These are phyloP conservation scores for Dissophora ornata DNA, from an alignment of 192 early-diverging fungal genomes.

Conservation along the genomic window DNA sequence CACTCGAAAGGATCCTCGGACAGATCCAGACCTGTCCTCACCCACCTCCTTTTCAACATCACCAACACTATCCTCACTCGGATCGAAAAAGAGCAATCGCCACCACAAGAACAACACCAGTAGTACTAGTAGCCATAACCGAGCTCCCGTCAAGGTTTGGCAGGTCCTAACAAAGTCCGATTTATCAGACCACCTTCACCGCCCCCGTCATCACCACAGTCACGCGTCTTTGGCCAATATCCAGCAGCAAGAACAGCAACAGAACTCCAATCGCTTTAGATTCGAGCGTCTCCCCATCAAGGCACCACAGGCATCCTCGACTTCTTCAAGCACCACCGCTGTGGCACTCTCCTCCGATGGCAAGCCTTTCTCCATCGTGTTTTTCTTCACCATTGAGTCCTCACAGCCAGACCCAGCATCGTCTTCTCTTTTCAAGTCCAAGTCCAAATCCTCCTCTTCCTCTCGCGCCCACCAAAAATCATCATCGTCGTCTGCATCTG, in stretches of 20 bases:
- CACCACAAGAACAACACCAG: constrained; percentile 2
- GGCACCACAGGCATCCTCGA: not conserved
- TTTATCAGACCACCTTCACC: not conserved
- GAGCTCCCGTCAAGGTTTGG: constrained; percentile 20
- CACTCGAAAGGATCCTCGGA: not conserved
- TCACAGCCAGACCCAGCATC: not conserved
- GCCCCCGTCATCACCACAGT: not conserved
- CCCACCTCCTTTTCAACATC: not conserved
- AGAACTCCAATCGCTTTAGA: not conserved
- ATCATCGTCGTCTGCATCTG: not conserved
- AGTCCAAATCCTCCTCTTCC: not conserved
- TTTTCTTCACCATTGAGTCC: constrained; percentile 37
- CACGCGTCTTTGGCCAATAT: not conserved
- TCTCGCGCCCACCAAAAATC: too few relatives aligned
- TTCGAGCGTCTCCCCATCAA: constrained; percentile 27
- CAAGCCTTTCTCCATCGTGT: constrained; percentile 25
- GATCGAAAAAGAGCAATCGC: not conserved
- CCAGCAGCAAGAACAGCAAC: not conserved
- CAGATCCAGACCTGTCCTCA: not conserved
- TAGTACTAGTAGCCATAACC: not conserved
- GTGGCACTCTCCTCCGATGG: constrained; percentile 10
- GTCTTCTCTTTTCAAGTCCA: constrained; percentile 3
- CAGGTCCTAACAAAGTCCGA: constrained; percentile 36
- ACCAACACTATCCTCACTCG: too few relatives aligned
- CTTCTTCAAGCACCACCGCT: constrained; percentile 1